Evolutionary conservation across 1,284 basidiomycete genomes (phyloP), one percentile per base, ranked within the genome.

Genomic region (Coniferiporia weirii): DNA sequence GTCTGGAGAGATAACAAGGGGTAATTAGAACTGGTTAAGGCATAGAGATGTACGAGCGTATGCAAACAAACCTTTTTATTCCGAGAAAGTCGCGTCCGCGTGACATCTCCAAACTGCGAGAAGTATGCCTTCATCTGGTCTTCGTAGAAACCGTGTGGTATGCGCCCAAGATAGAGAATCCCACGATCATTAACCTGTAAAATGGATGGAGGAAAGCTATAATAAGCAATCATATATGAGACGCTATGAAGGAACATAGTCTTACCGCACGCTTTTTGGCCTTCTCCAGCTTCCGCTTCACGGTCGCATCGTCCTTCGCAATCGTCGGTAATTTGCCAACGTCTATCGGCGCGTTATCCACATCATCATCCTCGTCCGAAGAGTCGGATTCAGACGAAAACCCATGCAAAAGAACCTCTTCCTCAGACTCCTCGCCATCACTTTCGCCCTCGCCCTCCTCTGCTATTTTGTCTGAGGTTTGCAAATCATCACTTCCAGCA

Each of bases 71-170:
- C 93, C 82, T 91, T 93, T 76, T 93, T 94, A 73, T 97, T 99
- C 57, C 97, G 84, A 3, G 95, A 96, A 17, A 99, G 75, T 17
- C 97, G 85, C 46, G 98, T 71, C 44, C 96, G 87, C 3, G 91
- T 89, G 47, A 99, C 86, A 51, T 89, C 83, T 17, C 97, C 97
- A 66, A 99, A 99, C 71, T 99, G 97, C 34, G 86, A 80, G 69
- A 99, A 97, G 76, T 99, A 99, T 9, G 85, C 83, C 63, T 84
- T 86, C 75, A 99, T 87, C 74, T 98, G 89, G 58, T 91, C 89
- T 74, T 99, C 97, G 73, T 94, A 96, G 76, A 99, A 99, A 19
- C 95, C 96, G 66, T 98, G 93, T 1, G 97, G 97, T 64, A 99
- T 82, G 63, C 94, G 86, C 13, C 93, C 89, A 55, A 99, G 80